Evolutionary conservation across 2,329 filamentous ascomycete species (phyloP).

Genomic region (Fusarium pilosicola): DNA sequence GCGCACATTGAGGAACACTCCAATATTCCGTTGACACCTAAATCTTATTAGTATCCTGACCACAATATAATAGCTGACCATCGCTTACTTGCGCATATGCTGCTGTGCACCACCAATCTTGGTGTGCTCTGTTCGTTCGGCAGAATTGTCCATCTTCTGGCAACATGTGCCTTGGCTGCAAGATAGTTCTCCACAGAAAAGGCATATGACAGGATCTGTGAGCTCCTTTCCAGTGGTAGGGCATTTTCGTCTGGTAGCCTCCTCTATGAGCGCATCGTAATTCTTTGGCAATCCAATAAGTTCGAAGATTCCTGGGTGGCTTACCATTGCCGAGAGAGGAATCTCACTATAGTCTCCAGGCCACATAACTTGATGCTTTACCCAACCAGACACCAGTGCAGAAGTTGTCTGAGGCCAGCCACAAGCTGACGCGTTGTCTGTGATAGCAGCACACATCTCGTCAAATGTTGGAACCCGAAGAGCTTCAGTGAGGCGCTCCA

Average conservation of each 20-base stretch:
- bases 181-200: constrained; percentile 97
- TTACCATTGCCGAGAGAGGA: constrained; percentile 60
- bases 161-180: constrained; percentile 96
- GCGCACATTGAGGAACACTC: constrained; percentile 95
- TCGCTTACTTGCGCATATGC: constrained; percentile 82
- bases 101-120: constrained; percentile 86
- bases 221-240: constrained; percentile 92
- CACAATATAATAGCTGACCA: not conserved
- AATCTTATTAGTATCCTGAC: constrained; percentile 12
- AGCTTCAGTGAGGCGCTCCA: constrained; percentile 80
- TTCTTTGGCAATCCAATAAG: constrained; percentile 91
- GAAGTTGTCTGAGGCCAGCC: constrained; percentile 61
- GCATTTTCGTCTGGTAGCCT: constrained; percentile 84
- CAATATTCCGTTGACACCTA: constrained; percentile 88
- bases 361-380: constrained; percentile 68
- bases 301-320: constrained; percentile 93
- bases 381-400: constrained; percentile 73
- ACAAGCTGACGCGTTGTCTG: constrained; percentile 54
- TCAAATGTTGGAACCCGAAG: constrained; percentile 82
- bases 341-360: constrained; percentile 45
- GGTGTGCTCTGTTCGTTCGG: constrained; percentile 52
- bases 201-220: constrained; percentile 88
- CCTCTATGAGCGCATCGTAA: constrained; percentile 92
- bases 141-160: constrained; percentile 68
- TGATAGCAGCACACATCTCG: constrained; percentile 75